A percentile compares a stretch with the other conserved stretches of the same genome.
phyloP scores from a whole-genome alignment of 1,284 basidiomycete genomes.

The Wolfiporia cocos region DNA sequence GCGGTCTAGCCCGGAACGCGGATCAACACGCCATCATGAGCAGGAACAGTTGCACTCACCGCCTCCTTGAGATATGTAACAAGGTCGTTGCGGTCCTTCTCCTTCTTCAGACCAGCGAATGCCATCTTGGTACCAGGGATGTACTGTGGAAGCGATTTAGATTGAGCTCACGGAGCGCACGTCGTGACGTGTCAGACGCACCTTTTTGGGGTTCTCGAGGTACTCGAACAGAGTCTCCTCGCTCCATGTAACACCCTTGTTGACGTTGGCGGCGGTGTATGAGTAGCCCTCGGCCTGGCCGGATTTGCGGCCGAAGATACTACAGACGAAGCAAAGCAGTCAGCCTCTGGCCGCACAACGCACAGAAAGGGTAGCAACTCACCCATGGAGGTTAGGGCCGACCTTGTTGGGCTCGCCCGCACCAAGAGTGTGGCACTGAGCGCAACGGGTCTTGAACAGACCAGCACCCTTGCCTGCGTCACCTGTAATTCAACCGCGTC shows the following conservation, averaged over 20 bases:
- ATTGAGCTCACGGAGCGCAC: too few relatives aligned
- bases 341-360: slow-evolving; percentile 4
- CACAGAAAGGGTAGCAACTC: slow-evolving; percentile 25
- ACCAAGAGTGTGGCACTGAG: slow-evolving; percentile 93
- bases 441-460: slow-evolving; percentile 96
- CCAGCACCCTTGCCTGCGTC: slow-evolving; percentile 84
- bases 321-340: slow-evolving; percentile 20
- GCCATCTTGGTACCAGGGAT: slow-evolving; percentile 98
- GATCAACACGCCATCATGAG: neutral
- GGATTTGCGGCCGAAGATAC: slow-evolving; percentile 83
- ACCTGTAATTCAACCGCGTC: slow-evolving; percentile 42
- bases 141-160: slow-evolving; percentile 51
- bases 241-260: slow-evolving; percentile 88
- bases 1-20: slow-evolving; percentile 14
- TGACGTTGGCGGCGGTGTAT: slow-evolving; percentile 95
- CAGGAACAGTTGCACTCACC: slow-evolving; percentile 33
- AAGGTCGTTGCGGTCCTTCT: slow-evolving; percentile 91
- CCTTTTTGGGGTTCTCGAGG: slow-evolving; percentile 96
- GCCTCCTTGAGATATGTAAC: slow-evolving; percentile 72
- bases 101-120: slow-evolving; percentile 96
- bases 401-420: slow-evolving; percentile 85
- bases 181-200: slow-evolving; percentile 31
- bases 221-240: slow-evolving; percentile 91
- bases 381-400: slow-evolving; percentile 94
- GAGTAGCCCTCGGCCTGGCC: slow-evolving; percentile 86